Conservation (phyloP, 164 flowering plant genomes). For the Vitis amurensis region DNA sequence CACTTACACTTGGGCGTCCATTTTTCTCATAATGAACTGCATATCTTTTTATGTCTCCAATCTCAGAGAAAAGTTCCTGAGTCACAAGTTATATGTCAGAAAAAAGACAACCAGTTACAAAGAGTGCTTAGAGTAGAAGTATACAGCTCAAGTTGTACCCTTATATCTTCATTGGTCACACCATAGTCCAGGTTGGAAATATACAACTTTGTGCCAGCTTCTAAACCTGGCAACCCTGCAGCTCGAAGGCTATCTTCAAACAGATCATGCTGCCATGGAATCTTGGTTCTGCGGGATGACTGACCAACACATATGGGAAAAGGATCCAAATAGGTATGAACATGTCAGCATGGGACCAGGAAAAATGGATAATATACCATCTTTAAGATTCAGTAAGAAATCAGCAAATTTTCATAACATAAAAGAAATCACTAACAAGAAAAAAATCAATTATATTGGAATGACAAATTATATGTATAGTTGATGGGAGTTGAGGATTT, state of each 20-base stretch:
- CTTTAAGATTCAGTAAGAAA: conserved; percentile 41
- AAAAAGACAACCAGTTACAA: conserved; percentile 3
- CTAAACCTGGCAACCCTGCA: conserved; percentile 67
- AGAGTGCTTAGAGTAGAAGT: background rate
- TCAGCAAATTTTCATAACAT: conserved; percentile 33
- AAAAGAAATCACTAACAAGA: conserved; percentile 2
- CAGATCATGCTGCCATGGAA: conserved; percentile 79
- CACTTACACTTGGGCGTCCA: conserved; percentile 85
- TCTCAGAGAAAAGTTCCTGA: conserved; percentile 92
- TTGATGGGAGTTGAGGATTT: conserved; percentile 30
- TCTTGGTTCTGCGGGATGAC: conserved; percentile 65
- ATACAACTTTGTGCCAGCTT: conserved; percentile 70
- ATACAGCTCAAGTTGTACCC: conserved; percentile 47
- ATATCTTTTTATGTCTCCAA: conserved; percentile 80
- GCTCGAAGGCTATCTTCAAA: conserved; percentile 84
- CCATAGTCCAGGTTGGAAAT: conserved; percentile 85
- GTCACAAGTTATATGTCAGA: conserved; percentile 24
- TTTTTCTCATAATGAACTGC: conserved; percentile 78
- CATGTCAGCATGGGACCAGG: conserved; percentile 51
- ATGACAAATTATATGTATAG: conserved; percentile 20
- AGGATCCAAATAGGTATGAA: conserved; percentile 40
- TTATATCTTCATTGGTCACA: conserved; percentile 85
- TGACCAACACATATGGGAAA: conserved; percentile 45
- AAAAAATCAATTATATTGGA: conserved; percentile 5
- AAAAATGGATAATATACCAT: conserved; percentile 28